Evolutionary conservation across 1,139 yeast genomes (phyloP).

Genomic region (Arxiozyma bovina): DNA sequence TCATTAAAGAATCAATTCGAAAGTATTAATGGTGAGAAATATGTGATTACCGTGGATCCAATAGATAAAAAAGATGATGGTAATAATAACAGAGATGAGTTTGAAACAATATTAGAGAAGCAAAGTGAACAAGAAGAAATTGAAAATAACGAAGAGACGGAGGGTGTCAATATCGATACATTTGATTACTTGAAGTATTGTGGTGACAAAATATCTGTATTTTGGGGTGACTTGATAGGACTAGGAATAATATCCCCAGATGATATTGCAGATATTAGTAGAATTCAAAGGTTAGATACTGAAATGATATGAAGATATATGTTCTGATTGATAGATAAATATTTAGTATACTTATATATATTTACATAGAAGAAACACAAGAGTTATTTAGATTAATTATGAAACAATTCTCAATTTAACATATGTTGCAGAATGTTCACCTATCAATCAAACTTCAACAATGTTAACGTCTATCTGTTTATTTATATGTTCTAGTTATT

Average conservation of each 20-base stretch:
- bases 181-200: conserved; percentile 76
- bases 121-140: background rate
- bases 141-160: conserved; percentile 27
- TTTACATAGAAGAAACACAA: background rate
- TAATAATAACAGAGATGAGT: conserved; percentile 4
- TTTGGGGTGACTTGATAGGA: conserved; percentile 65
- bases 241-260: conserved; percentile 44
- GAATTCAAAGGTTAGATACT: conserved; percentile 6
- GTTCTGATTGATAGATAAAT: background rate
- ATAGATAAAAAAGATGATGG: conserved; percentile 5
- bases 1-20: conserved; percentile 19
- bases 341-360: background rate
- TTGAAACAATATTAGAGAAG: background rate
- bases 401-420: too few species aligned
- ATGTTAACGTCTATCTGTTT: too few species aligned
- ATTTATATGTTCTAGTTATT: too few species aligned
- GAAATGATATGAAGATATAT: background rate
- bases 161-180: conserved; percentile 52
- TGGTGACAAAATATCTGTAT: conserved; percentile 60
- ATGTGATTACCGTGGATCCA: conserved; percentile 30
- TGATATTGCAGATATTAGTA: conserved; percentile 13
- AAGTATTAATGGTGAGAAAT: conserved; percentile 42
- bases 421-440: too few species aligned
- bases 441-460: too few species aligned
- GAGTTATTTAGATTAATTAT: too few species aligned